Conservation (phyloP, 73 alveolate species). For the Paramecium caudatum region DNA sequence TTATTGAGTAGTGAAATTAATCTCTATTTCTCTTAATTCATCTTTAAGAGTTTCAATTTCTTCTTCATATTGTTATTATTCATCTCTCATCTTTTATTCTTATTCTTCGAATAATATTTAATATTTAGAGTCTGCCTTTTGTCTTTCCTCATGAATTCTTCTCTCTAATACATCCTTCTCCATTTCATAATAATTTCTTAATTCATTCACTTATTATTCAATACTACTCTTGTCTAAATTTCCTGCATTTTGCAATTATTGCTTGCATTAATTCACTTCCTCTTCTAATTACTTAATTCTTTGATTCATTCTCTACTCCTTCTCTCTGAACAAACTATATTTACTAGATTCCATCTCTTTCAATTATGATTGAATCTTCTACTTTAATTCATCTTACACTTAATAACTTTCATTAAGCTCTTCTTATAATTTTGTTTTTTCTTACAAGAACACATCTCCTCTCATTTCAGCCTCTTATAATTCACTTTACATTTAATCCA, state of each 20-base stretch:
- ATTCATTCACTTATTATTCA: conserved; percentile 42
- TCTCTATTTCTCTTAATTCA: conserved; percentile 62
- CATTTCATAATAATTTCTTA: conserved; percentile 68
- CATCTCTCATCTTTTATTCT: conserved; percentile 57
- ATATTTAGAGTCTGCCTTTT: conserved; percentile 56
- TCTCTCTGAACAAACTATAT: conserved; percentile 9
- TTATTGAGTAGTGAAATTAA: conserved; percentile 1
- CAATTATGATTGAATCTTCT: not conserved
- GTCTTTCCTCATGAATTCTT: conserved; percentile 67
- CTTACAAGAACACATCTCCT: not conserved
- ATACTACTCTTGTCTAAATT: not conserved
- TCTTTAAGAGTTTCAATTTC: conserved; percentile 44
- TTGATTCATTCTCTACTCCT: conserved; percentile 50
- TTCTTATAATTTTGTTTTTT: conserved; percentile 22
- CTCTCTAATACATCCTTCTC: conserved; percentile 64
- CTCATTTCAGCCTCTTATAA: conserved; percentile 9
- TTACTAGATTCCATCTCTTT: conserved; percentile 47
- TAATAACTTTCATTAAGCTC: not conserved
- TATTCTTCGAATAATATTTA: conserved; percentile 63
- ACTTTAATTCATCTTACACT: conserved; percentile 27
- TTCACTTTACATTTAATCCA: conserved; percentile 16
- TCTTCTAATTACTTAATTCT: conserved; percentile 66
- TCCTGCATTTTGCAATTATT: not conserved
- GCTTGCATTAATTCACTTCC: conserved; percentile 6
- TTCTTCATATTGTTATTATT: conserved; percentile 45